Evolutionary conservation across 805 yeast genomes (phyloP), one percentile per base, ranked within the genome.

Genomic region (Starmerella khaoyaiensis): DNA sequence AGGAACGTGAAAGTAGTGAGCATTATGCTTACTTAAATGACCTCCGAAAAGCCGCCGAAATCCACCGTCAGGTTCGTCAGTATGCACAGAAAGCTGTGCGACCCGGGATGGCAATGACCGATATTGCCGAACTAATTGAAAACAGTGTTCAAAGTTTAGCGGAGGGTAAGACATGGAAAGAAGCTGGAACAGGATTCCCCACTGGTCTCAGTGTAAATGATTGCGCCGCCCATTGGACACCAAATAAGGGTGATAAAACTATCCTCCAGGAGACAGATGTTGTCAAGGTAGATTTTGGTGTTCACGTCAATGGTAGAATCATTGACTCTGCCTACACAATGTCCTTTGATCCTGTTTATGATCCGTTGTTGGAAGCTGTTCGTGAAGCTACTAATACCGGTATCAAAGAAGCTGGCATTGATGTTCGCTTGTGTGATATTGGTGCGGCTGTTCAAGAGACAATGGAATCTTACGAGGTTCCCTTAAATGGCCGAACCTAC

Each of bases 221-320:
- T 55, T 77, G 83, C 55, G 99, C 99, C 19, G 98, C 98, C 0
- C 99, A 90, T 58, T 90, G 84, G 61, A 87, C 97, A 0, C 98
- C 98, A 11, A 90, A 90, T 61, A 78, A 87, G 4, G 94, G 94
- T 10, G 98, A 90, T 58, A 82, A 74, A 52, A 70, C 81, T 5
- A 79, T 79, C 2, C 64, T 90, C 48, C 65, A 69, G 43, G 73
- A 83, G 51, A 93, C 82, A 43, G 98, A 90, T 58, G 95, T 90
- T 32, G 74, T 90, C 82, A 90, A 90, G 63, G 87, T 90, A 27
- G 98, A 90, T 57, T 74, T 87, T 53, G 98, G 98, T 48, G 95
- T 90, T 17, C 98, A 90, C 55, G 80, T 87, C 28, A 82, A 90
- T 53, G 98, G 98, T 12, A 74, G 74, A 52, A 90, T 90, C 52